Evolutionary conservation across 129 eudicot species (phyloP), one percentile per base, ranked within the genome.

Genomic region (Tanacetum coccineum): DNA sequence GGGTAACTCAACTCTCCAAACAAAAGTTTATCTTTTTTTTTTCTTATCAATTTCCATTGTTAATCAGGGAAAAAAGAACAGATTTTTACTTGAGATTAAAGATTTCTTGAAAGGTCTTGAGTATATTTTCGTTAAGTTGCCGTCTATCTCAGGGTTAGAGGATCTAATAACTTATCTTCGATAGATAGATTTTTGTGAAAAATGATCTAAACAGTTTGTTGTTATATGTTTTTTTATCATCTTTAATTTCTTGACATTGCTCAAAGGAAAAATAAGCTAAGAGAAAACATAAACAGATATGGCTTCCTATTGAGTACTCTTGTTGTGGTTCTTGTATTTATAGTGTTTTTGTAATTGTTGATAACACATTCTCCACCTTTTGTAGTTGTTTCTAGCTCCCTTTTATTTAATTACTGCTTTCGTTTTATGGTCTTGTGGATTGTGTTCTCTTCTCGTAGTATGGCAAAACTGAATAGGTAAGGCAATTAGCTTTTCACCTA

Each of bases 41-140:
- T 15, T 56, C 13, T 64, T 60, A 39, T 75, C 58, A 75, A 40
- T 60, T 62, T 76, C 52, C 62, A 76, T 76, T 76, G 70, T 74
- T 74, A 69, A 74, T 50, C 67, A 60, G 42, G 46, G 78, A 52
- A 54, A 30, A 47, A 54, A 73, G 17, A 68, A 60, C 84, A 76
- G 75, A 85, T 74, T 69, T 78, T 72, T 61, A 83, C 88, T 85
- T 82, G 62, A 88, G 83, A 81, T 81, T 61, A 67, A 80, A 78
- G 71, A 57, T 61, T 76, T 76, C 71, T 79, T 59, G 64, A 62
- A 79, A 67, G 60, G 21, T 80, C 81, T 84, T 66, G 81, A 78
- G 85, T 78, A 72, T 18, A 55, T 59, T 64, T 64, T 71, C 70
- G 67, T 70, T 39, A 78, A 80, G 66, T 75, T 76, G 70, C 68